Base-by-base conservation (phyloP, 1,139 yeast genomes). In the Magnusiomyces magnusii region DNA sequence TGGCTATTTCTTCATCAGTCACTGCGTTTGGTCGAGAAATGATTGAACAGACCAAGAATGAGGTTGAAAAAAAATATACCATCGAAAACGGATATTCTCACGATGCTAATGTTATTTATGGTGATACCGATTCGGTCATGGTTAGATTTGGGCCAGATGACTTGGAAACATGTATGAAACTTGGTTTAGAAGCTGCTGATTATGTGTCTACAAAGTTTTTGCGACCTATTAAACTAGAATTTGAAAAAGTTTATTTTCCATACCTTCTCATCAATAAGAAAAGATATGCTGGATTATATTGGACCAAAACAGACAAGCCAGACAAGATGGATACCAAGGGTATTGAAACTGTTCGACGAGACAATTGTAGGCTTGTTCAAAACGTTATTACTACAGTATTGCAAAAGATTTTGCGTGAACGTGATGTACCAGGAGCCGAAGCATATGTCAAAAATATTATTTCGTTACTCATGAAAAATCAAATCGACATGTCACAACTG, bases 41-140 rank as follows among this genome's bases (percentile, higher is more conserved):
- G 99, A 95, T 95, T 76, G 97, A 93, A 74, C 78, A 82, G 66
- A 93, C 99, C 0, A 93, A 92, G 68, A 78, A 79, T 57, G 92
- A 87, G 63, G 99, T 95, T 2, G 95, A 91, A 71, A 83, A 83
- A 39, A 79, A 82, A 58, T 95, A 91, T 69, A 80, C 85, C 17
- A 85, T 84, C 39, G 83, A 83, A 58, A 91, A 93, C 72, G 98
- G 98, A 0, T 87, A 79, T 67, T 80, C 82, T 23, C 85, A 80
- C 69, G 96, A 95, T 74, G 87, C 98, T 0, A 82, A 86, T 65
- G 99, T 95, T 62, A 87, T 95, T 52, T 95, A 95, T 71, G 99
- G 99, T 77, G 99, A 95, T 75, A 95, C 99, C 0, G 99, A 95
- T 80, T 95, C 99, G 7, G 99, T 95, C 21, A 95, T 95, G 99